Evolutionary conservation across 768 basidiomycete species (phyloP).

Genomic region (Lentinula aciculospora): DNA sequence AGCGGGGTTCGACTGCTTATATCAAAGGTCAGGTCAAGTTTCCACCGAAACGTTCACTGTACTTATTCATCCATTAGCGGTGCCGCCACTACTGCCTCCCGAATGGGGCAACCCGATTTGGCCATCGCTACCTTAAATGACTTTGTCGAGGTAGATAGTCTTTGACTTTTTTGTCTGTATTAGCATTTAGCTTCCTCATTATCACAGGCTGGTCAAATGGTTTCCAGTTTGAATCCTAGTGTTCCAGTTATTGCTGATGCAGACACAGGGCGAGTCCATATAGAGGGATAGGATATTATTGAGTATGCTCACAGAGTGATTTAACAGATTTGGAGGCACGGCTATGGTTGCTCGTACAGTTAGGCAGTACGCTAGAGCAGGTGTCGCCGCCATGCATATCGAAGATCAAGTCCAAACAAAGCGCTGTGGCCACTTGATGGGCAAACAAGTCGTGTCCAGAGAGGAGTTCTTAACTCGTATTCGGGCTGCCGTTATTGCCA

Average conservation of each 20-base stretch:
- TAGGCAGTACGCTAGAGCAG: constrained; percentile 60
- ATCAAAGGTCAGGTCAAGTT: constrained; percentile 50
- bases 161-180: neutral
- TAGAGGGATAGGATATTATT: neutral
- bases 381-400: constrained; percentile 72
- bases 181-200: neutral
- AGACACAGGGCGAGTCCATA: constrained; percentile 56
- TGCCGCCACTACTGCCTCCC: constrained; percentile 75
- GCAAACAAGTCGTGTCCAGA: constrained; percentile 77
- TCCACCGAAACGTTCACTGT: neutral
- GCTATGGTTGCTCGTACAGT: constrained; percentile 74
- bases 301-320: neutral
- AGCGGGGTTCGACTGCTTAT: constrained; percentile 72
- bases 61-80: constrained; percentile 33
- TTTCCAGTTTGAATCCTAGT: constrained; percentile 57
- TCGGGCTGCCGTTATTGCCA: constrained; percentile 71
- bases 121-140: constrained; percentile 77
- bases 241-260: constrained; percentile 76
- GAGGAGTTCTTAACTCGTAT: constrained; percentile 73
- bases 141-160: constrained; percentile 52
- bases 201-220: constrained; percentile 58
- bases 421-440: constrained; percentile 73
- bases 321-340: constrained; percentile 57
- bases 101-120: constrained; percentile 73
- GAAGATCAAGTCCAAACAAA: constrained; percentile 84